Evolutionary conservation across 2,329 filamentous ascomycete genomes (phyloP).

Genomic region (Aureobasidium sp.): DNA sequence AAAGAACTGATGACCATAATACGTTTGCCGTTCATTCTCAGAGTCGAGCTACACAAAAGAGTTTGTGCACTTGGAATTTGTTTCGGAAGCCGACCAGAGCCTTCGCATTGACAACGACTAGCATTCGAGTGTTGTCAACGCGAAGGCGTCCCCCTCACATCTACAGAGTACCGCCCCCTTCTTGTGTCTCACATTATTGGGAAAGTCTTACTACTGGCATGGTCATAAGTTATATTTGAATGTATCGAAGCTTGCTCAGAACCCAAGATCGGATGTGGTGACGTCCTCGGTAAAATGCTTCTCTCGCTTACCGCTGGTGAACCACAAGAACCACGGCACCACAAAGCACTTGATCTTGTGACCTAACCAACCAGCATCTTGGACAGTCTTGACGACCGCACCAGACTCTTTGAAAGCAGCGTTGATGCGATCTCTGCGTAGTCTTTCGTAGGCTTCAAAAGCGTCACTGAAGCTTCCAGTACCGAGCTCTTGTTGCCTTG

Average conservation of each 20-base stretch:
- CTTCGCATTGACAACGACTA: no score
- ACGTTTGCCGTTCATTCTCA: no score
- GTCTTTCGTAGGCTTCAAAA: conserved; percentile 39
- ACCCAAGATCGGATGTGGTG: conserved; percentile 31
- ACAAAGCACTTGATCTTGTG: conserved; percentile 37
- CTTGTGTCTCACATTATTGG: no score
- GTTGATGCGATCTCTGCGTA: conserved; percentile 37
- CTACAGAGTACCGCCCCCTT: no score
- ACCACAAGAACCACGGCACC: conserved; percentile 41
- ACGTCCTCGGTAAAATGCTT: conserved; percentile 40
- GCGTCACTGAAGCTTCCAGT: conserved; percentile 33
- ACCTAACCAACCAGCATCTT: conserved; percentile 36
- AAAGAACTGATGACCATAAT: no score
- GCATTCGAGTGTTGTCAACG: no score
- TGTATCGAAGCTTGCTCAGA: neutral
- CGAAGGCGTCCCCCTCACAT: no score
- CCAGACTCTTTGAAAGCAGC: conserved; percentile 38
- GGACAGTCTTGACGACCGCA: conserved; percentile 36
- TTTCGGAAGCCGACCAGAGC: no score
- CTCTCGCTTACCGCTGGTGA: conserved; percentile 32
- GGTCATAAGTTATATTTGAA: neutral
- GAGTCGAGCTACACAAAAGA: no score
- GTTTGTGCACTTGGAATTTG: no score
- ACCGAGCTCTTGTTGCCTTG: conserved; percentile 34
- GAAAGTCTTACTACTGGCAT: no score